Evolutionary conservation across 2,329 filamentous ascomycete species (phyloP).

Genomic region (Fusarium paranaense): DNA sequence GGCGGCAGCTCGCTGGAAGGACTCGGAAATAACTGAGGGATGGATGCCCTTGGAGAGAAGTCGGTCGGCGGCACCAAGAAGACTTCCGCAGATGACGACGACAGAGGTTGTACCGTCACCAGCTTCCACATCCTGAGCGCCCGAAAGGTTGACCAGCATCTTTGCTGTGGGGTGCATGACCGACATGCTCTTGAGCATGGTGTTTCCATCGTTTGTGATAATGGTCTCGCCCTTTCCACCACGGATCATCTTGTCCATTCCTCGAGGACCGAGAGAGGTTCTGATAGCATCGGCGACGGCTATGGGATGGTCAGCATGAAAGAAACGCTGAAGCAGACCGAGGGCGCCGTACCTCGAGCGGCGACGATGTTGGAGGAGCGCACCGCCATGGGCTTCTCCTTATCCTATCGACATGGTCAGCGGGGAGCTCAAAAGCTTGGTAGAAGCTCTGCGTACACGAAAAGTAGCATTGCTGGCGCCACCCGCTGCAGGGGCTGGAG

Average conservation of each 20-base stretch:
- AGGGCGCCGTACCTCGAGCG: slow-evolving; percentile 78
- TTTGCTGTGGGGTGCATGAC: slow-evolving; percentile 99
- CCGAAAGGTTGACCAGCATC: slow-evolving; percentile 97
- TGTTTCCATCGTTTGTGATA: slow-evolving; percentile 99
- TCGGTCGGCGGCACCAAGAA: slow-evolving; percentile 92
- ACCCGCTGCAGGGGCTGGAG: slow-evolving; percentile 47
- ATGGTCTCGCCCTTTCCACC: slow-evolving; percentile 96
- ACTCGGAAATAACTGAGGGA: slow-evolving; percentile 96
- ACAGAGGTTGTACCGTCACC: slow-evolving; percentile 98
- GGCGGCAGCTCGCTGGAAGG: slow-evolving; percentile 93
- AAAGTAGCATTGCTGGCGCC: slow-evolving; percentile 66
- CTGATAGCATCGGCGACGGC: slow-evolving; percentile 97
- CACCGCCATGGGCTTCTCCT: slow-evolving; percentile 99
- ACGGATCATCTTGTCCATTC: slow-evolving; percentile 99
- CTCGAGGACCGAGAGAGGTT: slow-evolving; percentile 94
- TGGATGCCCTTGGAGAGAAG: slow-evolving; percentile 94
- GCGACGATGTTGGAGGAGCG: slow-evolving; percentile 97
- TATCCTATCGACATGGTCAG: slow-evolving; percentile 67
- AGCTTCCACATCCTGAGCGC: slow-evolving; percentile 97
- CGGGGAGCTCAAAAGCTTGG: slow-evolving; percentile 51
- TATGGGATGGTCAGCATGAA: slow-evolving; percentile 51
- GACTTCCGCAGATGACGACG: slow-evolving; percentile 95
- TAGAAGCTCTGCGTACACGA: slow-evolving; percentile 59
- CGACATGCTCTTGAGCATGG: slow-evolving; percentile 98
- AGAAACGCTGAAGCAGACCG: background rate